Base-by-base conservation (phyloP, 1,284 basidiomycete species). In the Cryptococcus wingfieldii region DNA sequence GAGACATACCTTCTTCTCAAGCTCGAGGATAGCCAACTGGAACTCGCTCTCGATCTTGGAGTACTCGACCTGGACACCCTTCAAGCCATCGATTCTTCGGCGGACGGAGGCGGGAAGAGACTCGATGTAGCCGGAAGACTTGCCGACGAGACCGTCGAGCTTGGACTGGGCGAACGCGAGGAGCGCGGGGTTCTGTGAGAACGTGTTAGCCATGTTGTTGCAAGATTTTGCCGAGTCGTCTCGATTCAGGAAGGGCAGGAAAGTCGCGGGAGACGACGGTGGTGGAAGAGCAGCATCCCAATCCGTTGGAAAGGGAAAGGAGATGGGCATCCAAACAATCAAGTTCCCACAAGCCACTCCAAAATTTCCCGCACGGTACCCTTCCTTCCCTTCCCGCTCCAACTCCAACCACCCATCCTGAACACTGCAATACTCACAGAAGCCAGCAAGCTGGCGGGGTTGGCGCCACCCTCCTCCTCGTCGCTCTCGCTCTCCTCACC, bases 21-120 rank as follows among this genome's bases (percentile, higher is more conserved):
- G 83, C 78, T 95, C 92, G 56, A 97, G 83, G 71, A 93, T 91
- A 79, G 98, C 95, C 72, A 87, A 85, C 80, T 98, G 97, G 84
- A 95, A 96, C 81, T 94, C 85, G 71, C 89, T 88, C 78, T 97
- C 91, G 55, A 98, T 84, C 75, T 93, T 89, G 68, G 86, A 86
- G 79, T 97, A 92, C 80, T 94, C 88, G 65, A 86, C 86, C 78
- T 98, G 94, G 45, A 98, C 83, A 58, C 93, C 95, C 78, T 97
- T 96, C 70, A 98, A 82, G 41, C 87, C 95, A 79, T 95, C 89
- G 70, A 98, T 81, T 69, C 86, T 88, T 74, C 86, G 82, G 79
- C 89, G 90, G 67, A 95, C 85, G 55, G 87, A 84, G 47, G 82
- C 78, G 13, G 94, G 90, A 47, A 98, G 84, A 68, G 82, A 83